phyloP scores from a whole-genome alignment of 495 filamentous ascomycete genomes.

The Aspergillus kassunensis region DNA sequence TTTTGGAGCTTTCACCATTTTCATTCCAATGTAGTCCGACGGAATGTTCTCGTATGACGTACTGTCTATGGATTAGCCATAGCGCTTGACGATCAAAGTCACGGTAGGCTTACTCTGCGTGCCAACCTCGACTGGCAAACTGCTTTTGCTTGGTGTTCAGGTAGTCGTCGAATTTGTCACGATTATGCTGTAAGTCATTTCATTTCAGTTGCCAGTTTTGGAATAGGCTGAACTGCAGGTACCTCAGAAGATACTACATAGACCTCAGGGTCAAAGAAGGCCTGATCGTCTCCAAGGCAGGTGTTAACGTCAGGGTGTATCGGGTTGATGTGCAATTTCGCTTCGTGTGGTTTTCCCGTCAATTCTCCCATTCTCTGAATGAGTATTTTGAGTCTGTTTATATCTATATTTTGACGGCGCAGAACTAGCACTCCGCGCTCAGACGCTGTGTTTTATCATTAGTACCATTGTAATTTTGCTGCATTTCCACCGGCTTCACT shows the following conservation, averaged over 20 bases:
- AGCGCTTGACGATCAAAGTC: no score
- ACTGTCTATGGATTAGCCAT: background rate
- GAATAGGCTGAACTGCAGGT: no score
- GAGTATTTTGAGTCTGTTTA: constrained; percentile 1
- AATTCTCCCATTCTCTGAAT: constrained; percentile 1
- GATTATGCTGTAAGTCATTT: no score
- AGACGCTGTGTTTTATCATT: background rate
- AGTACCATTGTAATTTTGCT: background rate
- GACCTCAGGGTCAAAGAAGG: constrained; percentile 5
- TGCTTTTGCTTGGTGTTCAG: background rate
- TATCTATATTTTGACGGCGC: constrained; percentile 1
- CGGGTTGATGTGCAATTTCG: background rate
- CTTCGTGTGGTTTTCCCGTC: constrained; percentile 6
- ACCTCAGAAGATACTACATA: constrained; percentile 4
- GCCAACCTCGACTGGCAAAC: constrained; percentile 8
- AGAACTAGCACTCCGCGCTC: constrained; percentile 6
- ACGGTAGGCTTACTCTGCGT: constrained; percentile 11
- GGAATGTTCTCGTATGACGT: constrained; percentile 6
- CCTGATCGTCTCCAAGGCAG: background rate
- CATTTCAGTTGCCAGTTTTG: no score
- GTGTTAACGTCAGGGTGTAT: constrained; percentile 6
- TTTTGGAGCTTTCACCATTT: background rate
- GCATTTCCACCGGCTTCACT: background rate
- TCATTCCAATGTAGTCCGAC: constrained; percentile 1
- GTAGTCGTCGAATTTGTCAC: no score